Base-by-base conservation (phyloP, 148 eudicot genomes). In the Amaranthus cruentus region DNA sequence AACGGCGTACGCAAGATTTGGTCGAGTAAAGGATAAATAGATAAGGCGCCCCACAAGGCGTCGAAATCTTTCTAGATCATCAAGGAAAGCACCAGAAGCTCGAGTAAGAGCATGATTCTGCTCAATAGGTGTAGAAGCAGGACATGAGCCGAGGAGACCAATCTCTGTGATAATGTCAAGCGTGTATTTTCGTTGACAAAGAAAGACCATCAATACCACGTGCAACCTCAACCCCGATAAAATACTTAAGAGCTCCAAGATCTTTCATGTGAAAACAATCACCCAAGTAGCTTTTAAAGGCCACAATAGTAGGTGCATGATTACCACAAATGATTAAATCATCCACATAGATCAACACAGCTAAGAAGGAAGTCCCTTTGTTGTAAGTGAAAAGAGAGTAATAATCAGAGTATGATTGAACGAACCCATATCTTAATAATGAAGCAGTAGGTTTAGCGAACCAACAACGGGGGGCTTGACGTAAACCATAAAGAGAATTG, bases 1-100 rank as follows among this genome's bases (percentile, higher is more conserved):
- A 3, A 66, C 69, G 3, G 69, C 12, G 13, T 66, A 66, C 2
- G 55, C 55, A 3, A 49, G 3, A 10, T 49, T 43, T 0, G 28
- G 71, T 6, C 71, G 0, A 4, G 71, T 47, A n/a, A 68, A 4
- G 51, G 38, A 14, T 5, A 66, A 14, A 0, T 66, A 66, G 3
- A 66, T 7, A 11, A 66, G 53, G 3, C 69, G 69, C 8, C 53
- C 69, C 4, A 66, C 69, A 11, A 66, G 53, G 6, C 53, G 69
- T 2, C 69, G 69, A 66, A 48, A 68, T 1, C 15, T 5, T 9
- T 66, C 71, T 4, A 5, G 9, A 7, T 7, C 56, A n/a, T 51
- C 6, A 0, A 68, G 2, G 3, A 49, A 11, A 4, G 42, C 9
- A n/a, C 44, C 9, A 0, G 3, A 6, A 15, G 54, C 55, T 13